Base-by-base conservation (phyloP, 2,329 filamentous ascomycete genomes). In the Achaetomium macrosporum region DNA sequence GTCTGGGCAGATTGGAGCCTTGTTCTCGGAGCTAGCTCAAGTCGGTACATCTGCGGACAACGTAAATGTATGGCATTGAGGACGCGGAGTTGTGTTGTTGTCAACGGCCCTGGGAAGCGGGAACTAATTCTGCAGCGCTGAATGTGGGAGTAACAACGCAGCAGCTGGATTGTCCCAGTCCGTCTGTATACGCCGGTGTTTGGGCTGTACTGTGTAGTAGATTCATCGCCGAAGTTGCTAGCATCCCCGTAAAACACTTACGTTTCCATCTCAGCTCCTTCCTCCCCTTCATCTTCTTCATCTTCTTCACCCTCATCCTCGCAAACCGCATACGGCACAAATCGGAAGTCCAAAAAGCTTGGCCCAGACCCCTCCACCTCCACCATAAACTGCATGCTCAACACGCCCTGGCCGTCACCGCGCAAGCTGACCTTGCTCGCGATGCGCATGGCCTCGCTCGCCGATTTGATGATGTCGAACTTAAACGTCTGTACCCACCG, bases 381-480 rank as follows among this genome's bases (percentile, higher is more conserved):
- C 15, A 99, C 85, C 87, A 99, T 93, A 64, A 97, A 96, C 66
- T 99, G 93, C 67, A 97, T 72, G 69, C 89, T 96, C 59, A 99
- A 70, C 30, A 99, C 92, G 0, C 93, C 92, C 66, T 96, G 89
- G 2, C 81, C 77, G 69, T 99, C 93, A 0, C 90, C 86, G 15
- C 93, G 79, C 56, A 99, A 79, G 66, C 90, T 96, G 53, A 97
- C 91, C 70, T 97, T 99, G 64, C 81, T 91, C 5, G 91, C 90
- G 36, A 90, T 82, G 42, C 85, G 84, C 92, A 99, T 97, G n/a
- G 93, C 92, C 59, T 92, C 85, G 42, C 83, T 83, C 0, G 92
- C 91, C 59, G 87, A 87, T 68, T 88, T 90, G 65, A 99, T 77
- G 48, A 96, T 80, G 50, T 86, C 80, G 66, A 96, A 97, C 61